Evolutionary conservation across 768 basidiomycete species (phyloP).

Genomic region (Trametes punicea): DNA sequence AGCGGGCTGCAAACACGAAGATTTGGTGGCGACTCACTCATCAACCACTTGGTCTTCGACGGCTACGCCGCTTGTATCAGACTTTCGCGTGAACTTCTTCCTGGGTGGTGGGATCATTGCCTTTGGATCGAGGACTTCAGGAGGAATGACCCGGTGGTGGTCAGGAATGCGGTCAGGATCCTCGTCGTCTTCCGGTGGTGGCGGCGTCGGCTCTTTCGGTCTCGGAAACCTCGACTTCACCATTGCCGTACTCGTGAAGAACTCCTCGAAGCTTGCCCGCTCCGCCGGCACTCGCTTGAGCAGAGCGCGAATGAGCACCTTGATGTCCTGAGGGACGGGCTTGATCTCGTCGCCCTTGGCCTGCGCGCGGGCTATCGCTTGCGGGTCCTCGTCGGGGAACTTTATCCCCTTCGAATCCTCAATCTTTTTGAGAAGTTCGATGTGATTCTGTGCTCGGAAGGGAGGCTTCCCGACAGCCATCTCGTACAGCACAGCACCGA

Average conservation of each 20-base stretch:
- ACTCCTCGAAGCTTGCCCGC: constrained; percentile 86
- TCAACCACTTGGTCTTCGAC: background rate
- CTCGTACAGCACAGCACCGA: constrained; percentile 95
- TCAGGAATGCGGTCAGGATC: constrained; percentile 54
- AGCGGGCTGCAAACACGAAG: background rate
- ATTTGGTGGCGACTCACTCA: background rate
- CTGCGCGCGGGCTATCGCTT: constrained; percentile 39
- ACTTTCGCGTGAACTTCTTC: constrained; percentile 60
- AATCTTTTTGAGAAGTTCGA: constrained; percentile 91
- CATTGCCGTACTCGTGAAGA: constrained; percentile 79
- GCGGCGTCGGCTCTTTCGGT: constrained; percentile 35
- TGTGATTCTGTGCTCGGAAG: constrained; percentile 93
- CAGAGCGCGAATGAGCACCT: constrained; percentile 79
- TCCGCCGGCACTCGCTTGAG: constrained; percentile 82
- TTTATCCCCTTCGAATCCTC: constrained; percentile 88
- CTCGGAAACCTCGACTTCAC: constrained; percentile 76
- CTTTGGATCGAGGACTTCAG: constrained; percentile 75
- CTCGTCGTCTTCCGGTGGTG: constrained; percentile 27
- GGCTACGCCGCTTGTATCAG: background rate
- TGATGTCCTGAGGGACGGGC: constrained; percentile 77
- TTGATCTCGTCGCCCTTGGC: constrained; percentile 49
- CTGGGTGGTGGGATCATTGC: constrained; percentile 82
- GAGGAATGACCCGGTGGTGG: constrained; percentile 69
- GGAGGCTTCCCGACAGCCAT: constrained; percentile 93
- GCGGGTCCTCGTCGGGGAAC: constrained; percentile 89